phyloP scores from a whole-genome alignment of 1,139 yeast genomes.

The Sugiyamaella sp. region DNA sequence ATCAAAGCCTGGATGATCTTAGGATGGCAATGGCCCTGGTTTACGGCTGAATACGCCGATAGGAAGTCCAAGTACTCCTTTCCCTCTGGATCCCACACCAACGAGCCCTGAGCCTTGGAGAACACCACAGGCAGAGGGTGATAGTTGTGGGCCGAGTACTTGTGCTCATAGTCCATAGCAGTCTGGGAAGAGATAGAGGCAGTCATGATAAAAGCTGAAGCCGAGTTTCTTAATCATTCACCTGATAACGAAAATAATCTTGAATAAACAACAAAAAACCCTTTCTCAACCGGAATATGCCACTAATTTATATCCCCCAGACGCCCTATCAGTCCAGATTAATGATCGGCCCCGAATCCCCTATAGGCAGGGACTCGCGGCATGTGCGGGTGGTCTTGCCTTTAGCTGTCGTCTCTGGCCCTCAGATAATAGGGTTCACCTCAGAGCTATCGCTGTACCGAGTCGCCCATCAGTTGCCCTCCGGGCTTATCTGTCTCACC shows the following conservation, averaged over 20 bases:
- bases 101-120: conserved; percentile 83
- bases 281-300: neutral
- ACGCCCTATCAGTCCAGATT: neutral
- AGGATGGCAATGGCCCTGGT: conserved; percentile 98
- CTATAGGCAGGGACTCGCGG: conserved; percentile 21
- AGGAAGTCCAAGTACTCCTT: conserved; percentile 67
- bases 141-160: conserved; percentile 94
- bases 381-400: conserved; percentile 18
- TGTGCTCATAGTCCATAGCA: conserved; percentile 69
- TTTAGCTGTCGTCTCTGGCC: conserved; percentile 15
- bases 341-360: conserved; percentile 10
- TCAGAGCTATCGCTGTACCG: neutral
- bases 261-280: neutral
- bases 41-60: conserved; percentile 95
- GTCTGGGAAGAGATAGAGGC: conserved; percentile 58
- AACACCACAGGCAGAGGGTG: conserved; percentile 97
- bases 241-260: neutral
- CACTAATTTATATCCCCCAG: neutral
- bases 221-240: neutral
- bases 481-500: neutral
- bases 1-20: conserved; percentile 81
- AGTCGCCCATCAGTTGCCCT: neutral
- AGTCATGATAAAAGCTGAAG: conserved; percentile 6
- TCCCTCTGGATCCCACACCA: conserved; percentile 98
- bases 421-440: neutral